These are phyloP conservation scores for Podospora pseudoanserina DNA, from an alignment of 495 filamentous ascomycete species.

Conservation along the genomic window DNA sequence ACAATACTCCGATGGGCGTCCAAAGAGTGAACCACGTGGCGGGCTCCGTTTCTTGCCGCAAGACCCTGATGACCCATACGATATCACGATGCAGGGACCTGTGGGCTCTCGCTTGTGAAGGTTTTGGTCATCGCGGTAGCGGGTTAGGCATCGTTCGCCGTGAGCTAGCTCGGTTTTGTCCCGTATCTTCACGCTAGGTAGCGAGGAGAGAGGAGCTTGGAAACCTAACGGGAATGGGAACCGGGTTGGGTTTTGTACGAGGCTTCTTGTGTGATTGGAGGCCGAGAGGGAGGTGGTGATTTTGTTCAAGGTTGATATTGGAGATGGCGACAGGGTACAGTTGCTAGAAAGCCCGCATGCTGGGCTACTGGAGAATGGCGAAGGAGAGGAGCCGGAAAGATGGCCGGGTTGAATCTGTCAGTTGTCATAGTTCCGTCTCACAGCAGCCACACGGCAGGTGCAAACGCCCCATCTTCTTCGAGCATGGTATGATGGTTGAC, in stretches of 20 bases:
- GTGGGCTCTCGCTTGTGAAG: neutral
- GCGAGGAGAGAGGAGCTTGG: no score
- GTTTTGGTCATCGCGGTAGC: no score
- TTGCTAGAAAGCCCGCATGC: neutral
- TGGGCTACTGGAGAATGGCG: neutral
- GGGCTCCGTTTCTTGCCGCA: no score
- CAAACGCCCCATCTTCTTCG: neutral
- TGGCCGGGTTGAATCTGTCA: neutral
- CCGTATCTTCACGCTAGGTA: no score
- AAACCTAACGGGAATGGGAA: no score
- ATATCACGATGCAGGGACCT: neutral
- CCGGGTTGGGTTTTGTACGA: no score
- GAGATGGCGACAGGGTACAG: neutral
- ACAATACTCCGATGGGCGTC: no score
- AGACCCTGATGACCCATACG: neutral
- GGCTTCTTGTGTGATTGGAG: neutral
- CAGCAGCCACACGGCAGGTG: neutral
- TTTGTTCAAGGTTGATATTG: neutral
- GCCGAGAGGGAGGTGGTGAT: neutral
- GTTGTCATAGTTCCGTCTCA: neutral
- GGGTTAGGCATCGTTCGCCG: no score
- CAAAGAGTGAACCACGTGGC: no score
- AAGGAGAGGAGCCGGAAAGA: neutral
- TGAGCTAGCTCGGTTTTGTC: no score
- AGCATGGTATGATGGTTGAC: neutral